phyloP scores from a whole-genome alignment of 2,329 filamentous ascomycete genomes.

The Xylariaceae sp. region DNA sequence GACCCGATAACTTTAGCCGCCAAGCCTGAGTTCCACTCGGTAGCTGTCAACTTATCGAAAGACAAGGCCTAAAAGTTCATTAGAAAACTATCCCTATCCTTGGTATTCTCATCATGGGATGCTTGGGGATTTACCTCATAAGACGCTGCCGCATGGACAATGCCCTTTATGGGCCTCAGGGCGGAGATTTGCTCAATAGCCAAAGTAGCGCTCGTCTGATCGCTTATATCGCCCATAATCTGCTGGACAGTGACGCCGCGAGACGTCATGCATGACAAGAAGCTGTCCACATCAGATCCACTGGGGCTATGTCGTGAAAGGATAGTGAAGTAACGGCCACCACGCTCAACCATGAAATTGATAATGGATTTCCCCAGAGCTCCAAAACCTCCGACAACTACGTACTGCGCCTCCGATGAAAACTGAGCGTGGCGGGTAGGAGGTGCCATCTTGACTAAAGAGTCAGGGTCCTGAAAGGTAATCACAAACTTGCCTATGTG shows the following conservation, averaged over 20 bases:
- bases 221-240: too few species aligned
- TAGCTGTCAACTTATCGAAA: constrained; percentile 15
- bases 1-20: constrained; percentile 36
- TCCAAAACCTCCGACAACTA: constrained; percentile 32
- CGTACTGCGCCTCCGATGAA: constrained; percentile 30
- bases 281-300: too few species aligned
- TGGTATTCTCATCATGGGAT: too few species aligned
- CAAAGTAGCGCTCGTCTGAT: too few species aligned
- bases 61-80: constrained; percentile 4
- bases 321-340: too few species aligned
- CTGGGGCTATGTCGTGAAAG: too few species aligned
- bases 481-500: constrained; percentile 38
- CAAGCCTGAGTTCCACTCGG: constrained; percentile 29
- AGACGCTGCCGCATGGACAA: constrained; percentile 1
- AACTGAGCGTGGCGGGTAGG: constrained; percentile 15
- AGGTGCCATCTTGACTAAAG: constrained; percentile 13
- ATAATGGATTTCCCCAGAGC: constrained; percentile 27
- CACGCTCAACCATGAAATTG: constrained; percentile 32
- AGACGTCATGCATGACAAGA: too few species aligned
- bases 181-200: too few species aligned
- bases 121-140: too few species aligned
- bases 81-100: too few species aligned
- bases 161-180: constrained; percentile 1
- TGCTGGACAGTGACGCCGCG: too few species aligned
- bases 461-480: constrained; percentile 18